These are phyloP conservation scores for Solanum etuberosum DNA, from an alignment of 257 asterid species.

Conservation along the genomic window DNA sequence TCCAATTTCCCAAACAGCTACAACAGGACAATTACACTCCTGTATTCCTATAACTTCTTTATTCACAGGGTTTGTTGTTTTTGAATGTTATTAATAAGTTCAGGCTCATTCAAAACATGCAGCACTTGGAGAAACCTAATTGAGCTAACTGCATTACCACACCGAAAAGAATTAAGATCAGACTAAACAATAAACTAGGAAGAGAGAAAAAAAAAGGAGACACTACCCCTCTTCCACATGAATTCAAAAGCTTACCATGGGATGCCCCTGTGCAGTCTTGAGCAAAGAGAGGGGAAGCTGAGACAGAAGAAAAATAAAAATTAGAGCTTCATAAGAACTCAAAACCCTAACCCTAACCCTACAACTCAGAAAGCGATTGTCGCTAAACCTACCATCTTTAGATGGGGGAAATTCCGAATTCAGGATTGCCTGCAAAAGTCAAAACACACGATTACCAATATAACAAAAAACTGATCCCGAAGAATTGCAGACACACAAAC, in stretches of 20 bases:
- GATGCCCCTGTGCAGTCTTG: conserved; percentile 95
- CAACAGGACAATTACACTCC: neutral
- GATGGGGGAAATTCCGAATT: neutral
- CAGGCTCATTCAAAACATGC: neutral
- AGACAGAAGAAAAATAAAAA: conserved; percentile 3
- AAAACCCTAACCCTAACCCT: neutral
- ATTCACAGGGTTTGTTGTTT: neutral
- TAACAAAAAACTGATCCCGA: neutral
- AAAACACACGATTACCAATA: neutral
- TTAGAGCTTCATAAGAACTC: neutral
- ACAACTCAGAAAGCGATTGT: neutral
- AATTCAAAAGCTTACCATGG: conserved; percentile 48
- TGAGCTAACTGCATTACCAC: neutral
- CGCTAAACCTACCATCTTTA: neutral
- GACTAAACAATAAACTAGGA: neutral
- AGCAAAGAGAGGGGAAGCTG: conserved; percentile 93
- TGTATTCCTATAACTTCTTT: neutral
- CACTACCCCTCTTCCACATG: neutral
- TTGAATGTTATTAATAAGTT: neutral
- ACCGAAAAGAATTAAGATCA: neutral
- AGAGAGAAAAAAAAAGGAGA: neutral
- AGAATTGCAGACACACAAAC: neutral
- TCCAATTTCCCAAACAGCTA: neutral
- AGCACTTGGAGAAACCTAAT: neutral
- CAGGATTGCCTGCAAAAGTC: neutral